Evolutionary conservation across 768 basidiomycete species (phyloP).

Genomic region (Auricularia heimuer): DNA sequence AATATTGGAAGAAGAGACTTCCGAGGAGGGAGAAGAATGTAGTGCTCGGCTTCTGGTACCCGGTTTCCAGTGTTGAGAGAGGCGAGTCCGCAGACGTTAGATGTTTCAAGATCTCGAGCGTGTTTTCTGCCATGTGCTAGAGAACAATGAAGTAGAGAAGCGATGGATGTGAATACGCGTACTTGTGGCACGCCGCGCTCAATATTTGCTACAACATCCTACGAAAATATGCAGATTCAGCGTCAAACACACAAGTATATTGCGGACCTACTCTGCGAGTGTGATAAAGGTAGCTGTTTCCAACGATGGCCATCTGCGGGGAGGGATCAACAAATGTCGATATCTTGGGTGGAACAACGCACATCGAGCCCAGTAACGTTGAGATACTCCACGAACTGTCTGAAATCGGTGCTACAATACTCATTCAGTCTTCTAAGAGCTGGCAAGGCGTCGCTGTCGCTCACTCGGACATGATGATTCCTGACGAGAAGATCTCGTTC

Average conservation of each 20-base stretch:
- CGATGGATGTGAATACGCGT: too few species aligned
- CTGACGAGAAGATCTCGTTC: slow-evolving; percentile 87
- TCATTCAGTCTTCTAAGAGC: slow-evolving; percentile 1
- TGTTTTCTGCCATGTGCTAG: slow-evolving; percentile 89
- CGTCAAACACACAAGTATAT: too few species aligned
- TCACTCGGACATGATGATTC: slow-evolving; percentile 82
- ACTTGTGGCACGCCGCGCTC: slow-evolving; percentile 66
- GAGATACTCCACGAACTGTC: slow-evolving; percentile 84
- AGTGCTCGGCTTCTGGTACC: slow-evolving; percentile 44
- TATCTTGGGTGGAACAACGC: slow-evolving; percentile 17
- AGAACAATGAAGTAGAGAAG: too few species aligned
- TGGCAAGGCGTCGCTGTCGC: slow-evolving; percentile 11
- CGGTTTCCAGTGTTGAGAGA: slow-evolving; percentile 49
- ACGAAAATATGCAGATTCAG: too few species aligned
- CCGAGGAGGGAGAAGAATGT: slow-evolving; percentile 74
- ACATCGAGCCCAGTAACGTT: slow-evolving; percentile 89
- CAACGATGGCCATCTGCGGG: slow-evolving; percentile 77
- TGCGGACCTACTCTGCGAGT: slow-evolving; percentile 42
- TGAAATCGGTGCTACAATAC: slow-evolving; percentile 73
- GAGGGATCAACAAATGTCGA: neutral
- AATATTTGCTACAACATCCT: slow-evolving; percentile 80
- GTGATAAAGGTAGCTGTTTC: slow-evolving; percentile 90
- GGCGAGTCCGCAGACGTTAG: slow-evolving; percentile 63
- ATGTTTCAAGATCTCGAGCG: slow-evolving; percentile 65
- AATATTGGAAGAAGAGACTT: slow-evolving; percentile 54